Evolutionary conservation across 176 grass and related monocot species (phyloP).

Genomic region (Pharus latifolius): DNA sequence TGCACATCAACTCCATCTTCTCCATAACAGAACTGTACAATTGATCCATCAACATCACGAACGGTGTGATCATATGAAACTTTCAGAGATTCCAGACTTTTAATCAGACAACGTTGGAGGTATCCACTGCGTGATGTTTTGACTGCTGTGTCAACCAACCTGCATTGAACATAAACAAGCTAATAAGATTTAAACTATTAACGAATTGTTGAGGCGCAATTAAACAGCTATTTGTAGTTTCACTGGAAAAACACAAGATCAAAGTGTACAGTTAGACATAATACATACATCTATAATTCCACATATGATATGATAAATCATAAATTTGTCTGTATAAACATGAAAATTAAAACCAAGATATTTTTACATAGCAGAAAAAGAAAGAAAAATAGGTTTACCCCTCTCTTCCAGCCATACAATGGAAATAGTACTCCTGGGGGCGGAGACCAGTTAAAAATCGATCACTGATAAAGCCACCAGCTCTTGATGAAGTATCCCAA

Average conservation of each 20-base stretch:
- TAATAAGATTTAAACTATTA: background rate
- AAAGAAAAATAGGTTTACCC: conserved; percentile 41
- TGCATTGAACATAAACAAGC: conserved; percentile 17
- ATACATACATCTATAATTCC: background rate
- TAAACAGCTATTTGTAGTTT: background rate
- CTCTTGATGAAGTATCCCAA: conserved; percentile 71
- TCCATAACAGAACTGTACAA: conserved; percentile 87
- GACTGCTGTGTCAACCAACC: conserved; percentile 85
- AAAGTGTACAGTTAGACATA: background rate
- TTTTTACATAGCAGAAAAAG: conserved; percentile 1
- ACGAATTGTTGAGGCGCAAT: background rate
- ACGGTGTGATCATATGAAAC: conserved; percentile 85
- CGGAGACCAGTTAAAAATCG: conserved; percentile 93
- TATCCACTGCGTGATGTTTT: conserved; percentile 98
- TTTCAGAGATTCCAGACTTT: conserved; percentile 78
- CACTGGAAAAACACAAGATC: background rate
- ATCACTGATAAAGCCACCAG: conserved; percentile 82
- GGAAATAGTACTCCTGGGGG: conserved; percentile 97
- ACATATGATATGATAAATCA: background rate
- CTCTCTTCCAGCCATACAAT: conserved; percentile 98
- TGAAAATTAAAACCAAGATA: background rate
- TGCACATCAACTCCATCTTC: conserved; percentile 86
- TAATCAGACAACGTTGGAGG: conserved; percentile 90
- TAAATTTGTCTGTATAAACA: background rate
- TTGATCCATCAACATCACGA: conserved; percentile 87